Evolutionary conservation across 345 rosid species (phyloP).

Genomic region (Geranium brycei): DNA sequence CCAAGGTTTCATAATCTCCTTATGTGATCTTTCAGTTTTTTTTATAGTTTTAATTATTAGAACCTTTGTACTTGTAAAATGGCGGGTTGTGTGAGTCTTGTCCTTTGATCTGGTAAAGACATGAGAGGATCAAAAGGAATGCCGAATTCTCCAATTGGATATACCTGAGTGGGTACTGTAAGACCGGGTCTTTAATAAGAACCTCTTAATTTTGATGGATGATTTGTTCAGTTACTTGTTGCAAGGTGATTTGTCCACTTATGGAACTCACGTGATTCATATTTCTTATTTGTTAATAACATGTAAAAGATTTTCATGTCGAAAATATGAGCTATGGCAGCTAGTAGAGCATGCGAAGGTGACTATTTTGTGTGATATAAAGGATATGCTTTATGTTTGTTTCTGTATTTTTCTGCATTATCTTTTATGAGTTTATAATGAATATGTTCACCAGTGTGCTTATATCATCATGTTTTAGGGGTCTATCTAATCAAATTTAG

Average conservation of each 20-base stretch:
- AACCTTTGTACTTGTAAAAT: not conserved
- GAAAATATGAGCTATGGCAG: constrained; percentile 70
- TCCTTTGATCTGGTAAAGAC: not conserved
- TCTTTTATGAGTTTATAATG: not conserved
- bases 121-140: not conserved
- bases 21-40: not conserved
- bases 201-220: not conserved
- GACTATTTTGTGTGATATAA: constrained; percentile 20
- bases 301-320: constrained; percentile 65
- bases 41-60: not conserved
- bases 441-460: not conserved
- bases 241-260: constrained; percentile 2
- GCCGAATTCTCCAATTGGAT: not conserved
- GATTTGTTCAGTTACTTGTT: not conserved
- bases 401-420: too few relatives aligned
- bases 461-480: not conserved
- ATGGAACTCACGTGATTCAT: not conserved
- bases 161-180: not conserved
- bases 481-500: not conserved
- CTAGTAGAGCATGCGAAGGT: constrained; percentile 82
- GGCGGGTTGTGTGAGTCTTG: not conserved
- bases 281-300: constrained; percentile 5
- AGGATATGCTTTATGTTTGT: not conserved
- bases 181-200: not conserved
- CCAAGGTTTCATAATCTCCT: constrained; percentile 32